phyloP scores from a whole-genome alignment of 768 basidiomycete genomes.

The Leucocoprinus sp. region DNA sequence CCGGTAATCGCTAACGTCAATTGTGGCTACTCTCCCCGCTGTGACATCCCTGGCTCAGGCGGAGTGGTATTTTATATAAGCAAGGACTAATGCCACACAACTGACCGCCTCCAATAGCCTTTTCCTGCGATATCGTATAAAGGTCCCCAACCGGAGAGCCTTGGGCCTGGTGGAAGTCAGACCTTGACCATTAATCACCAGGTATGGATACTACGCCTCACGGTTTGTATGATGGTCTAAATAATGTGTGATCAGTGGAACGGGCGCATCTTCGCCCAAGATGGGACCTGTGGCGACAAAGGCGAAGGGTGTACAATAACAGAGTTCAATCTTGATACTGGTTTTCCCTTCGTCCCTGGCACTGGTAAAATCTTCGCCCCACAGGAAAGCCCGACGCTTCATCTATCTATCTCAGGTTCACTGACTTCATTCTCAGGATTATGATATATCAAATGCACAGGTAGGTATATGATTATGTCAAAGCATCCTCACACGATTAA shows the following conservation, averaged over 20 bases:
- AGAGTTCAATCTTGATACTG: conserved; percentile 34
- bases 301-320: conserved; percentile 32
- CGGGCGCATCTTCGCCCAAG: conserved; percentile 32
- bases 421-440: conserved; percentile 20
- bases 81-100: not conserved
- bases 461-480: not conserved
- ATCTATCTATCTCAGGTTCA: not conserved
- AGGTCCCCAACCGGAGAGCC: conserved; percentile 24
- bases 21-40: conserved; percentile 34
- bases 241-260: conserved; percentile 24
- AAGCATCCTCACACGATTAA: not conserved
- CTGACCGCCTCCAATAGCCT: conserved; percentile 13
- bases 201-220: conserved; percentile 11
- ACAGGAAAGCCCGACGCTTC: conserved; percentile 14
- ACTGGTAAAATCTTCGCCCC: conserved; percentile 21
- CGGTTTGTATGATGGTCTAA: not conserved
- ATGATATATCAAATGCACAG: conserved; percentile 37
- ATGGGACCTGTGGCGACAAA: conserved; percentile 26
- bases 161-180: conserved; percentile 21
- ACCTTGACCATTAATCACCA: conserved; percentile 22
- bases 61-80: conserved; percentile 19
- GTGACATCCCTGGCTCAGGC: conserved; percentile 26
- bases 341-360: no score
- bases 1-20: conserved; percentile 30
- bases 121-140: conserved; percentile 25